Evolutionary conservation across 106 monocot species (phyloP), one percentile per base, ranked within the genome.

Genomic region (Apostasia shenzhenica): DNA sequence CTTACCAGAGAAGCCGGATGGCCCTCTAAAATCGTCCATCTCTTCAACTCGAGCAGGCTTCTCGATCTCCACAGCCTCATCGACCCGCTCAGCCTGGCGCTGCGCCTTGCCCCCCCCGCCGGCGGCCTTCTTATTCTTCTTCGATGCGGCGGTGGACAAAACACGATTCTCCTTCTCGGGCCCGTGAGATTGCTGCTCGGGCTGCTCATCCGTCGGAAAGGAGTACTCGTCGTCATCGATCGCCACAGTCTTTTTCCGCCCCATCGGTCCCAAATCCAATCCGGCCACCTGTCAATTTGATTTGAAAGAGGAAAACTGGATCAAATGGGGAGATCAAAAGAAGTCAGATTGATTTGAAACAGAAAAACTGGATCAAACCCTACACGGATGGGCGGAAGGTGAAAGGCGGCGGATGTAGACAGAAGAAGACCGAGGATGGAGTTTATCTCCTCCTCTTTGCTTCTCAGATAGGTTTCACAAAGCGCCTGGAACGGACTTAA

Each of bases 181-280:
- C 1, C 7, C 56, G 49, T 38, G 57, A 6, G 43, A 0, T 43
- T 57, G 54, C 26, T 70, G 13, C 3, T 66, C 49, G 0, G 45
- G 46, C 6, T 54, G 62, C 5, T 79, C 79, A 2, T 84, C 86
- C 7, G 61, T 54, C 26, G 85, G 88, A 10, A 92, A 55, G 8
- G 85, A 75, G 82, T 92, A 92, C 80, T 92, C 91, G 71, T 88
- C 91, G 76, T 92, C 91, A 78, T 82, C 88, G 76, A 92, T 88
- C 14, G 82, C 45, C 41, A 92, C 77, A 1, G 65, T n/a, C 76
- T 92, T 92, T 76, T 92, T 92, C 75, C 85, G 78, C 9, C 91
- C 91, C 91, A 92, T 92, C 72, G 67, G 48, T 46, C 59, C 60
- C 26, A 26, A 26, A 26, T 26, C 26, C 26, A 26, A 26, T 26